Evolutionary conservation across 805 yeast genomes (phyloP).

Genomic region (Candida bentonensis): DNA sequence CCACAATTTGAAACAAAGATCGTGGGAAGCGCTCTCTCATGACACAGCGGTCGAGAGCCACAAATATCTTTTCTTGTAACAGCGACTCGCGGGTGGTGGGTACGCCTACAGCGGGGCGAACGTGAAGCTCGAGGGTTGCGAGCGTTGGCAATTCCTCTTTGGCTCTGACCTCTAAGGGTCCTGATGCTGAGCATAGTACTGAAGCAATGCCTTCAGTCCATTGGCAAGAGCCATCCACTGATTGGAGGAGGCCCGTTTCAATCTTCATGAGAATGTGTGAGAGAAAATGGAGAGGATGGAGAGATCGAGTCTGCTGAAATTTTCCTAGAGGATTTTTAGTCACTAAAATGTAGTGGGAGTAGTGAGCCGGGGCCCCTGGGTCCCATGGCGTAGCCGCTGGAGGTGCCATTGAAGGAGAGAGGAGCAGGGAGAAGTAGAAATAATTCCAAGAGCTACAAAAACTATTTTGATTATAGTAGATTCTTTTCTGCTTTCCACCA

Average conservation of each 20-base stretch:
- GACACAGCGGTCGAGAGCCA: slow-evolving; percentile 47
- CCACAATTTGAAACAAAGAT: slow-evolving; percentile 55
- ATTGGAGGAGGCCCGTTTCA: background rate
- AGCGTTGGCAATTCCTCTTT: slow-evolving; percentile 75
- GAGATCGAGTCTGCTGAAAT: too few relatives aligned
- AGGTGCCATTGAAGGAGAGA: too few relatives aligned
- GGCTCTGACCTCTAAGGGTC: slow-evolving; percentile 76
- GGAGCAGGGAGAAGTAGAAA: too few relatives aligned
- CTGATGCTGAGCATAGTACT: slow-evolving; percentile 66
- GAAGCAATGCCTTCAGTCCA: background rate
- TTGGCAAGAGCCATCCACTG: background rate
- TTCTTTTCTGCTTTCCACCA: too few relatives aligned
- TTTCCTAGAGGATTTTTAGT: too few relatives aligned
- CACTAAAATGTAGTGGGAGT: too few relatives aligned
- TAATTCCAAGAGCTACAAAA: too few relatives aligned
- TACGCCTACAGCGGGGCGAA: slow-evolving; percentile 67
- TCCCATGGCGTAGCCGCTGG: too few relatives aligned
- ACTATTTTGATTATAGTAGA: too few relatives aligned
- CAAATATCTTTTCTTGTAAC: slow-evolving; percentile 55
- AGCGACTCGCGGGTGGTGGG: slow-evolving; percentile 60
- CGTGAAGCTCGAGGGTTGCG: slow-evolving; percentile 63
- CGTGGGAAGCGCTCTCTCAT: slow-evolving; percentile 60
- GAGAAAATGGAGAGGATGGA: too few relatives aligned
- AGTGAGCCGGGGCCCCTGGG: too few relatives aligned
- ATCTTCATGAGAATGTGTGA: too few relatives aligned